These are phyloP conservation scores for Chamaenerion angustifolium DNA, from an alignment of 345 rosid genomes.

Conservation along the genomic window DNA sequence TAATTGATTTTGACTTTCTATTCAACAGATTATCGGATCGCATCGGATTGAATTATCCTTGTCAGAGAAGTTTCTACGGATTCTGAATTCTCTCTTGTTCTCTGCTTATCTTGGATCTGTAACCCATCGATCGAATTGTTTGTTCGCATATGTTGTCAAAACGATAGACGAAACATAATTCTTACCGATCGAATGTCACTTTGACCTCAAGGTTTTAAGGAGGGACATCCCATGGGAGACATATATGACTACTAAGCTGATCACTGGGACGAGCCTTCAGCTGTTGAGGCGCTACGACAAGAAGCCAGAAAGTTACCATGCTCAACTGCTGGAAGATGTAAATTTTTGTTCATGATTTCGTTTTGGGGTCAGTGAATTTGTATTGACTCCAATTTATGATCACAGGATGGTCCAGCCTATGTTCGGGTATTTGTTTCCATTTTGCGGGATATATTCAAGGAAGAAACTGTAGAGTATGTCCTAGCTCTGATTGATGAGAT, in stretches of 20 bases:
- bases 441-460: conserved; percentile 75
- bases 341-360: conserved; percentile 6
- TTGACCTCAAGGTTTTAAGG: conserved; percentile 50
- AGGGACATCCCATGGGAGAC: conserved; percentile 99
- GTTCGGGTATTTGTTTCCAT: conserved; percentile 76
- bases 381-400: conserved; percentile 5
- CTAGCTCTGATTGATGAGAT: conserved; percentile 85
- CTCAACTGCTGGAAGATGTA: conserved; percentile 87
- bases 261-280: conserved; percentile 78
- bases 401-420: conserved; percentile 93
- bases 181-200: background rate
- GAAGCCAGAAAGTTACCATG: conserved; percentile 59
- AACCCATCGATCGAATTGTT: too few species aligned
- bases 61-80: too few species aligned
- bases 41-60: too few species aligned
- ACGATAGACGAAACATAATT: background rate
- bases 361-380: background rate
- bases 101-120: too few species aligned
- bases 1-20: background rate
- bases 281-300: conserved; percentile 80
- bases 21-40: background rate
- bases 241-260: conserved; percentile 85
- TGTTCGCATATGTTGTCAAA: background rate
- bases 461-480: conserved; percentile 96
- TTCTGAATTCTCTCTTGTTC: too few species aligned